These are phyloP conservation scores for Alternaria sp. DNA, from an alignment of 2,329 filamentous ascomycete species.

Conservation along the genomic window DNA sequence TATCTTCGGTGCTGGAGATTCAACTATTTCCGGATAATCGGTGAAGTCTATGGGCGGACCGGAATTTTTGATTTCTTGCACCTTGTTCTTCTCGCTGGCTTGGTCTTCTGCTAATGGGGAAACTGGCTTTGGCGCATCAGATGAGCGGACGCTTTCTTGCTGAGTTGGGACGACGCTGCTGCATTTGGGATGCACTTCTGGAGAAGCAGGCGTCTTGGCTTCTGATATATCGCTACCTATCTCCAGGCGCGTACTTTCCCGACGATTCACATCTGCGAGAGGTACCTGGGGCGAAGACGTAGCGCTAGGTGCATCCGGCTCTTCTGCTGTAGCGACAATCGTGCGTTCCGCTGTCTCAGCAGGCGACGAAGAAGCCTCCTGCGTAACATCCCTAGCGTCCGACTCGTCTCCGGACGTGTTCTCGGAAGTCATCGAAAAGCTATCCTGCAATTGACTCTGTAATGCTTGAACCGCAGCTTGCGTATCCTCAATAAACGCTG, in stretches of 20 bases:
- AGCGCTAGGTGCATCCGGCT: not conserved
- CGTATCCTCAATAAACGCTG: slow-evolving; percentile 51
- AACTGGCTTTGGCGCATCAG: not conserved
- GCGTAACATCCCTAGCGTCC: not conserved
- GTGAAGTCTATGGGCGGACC: slow-evolving; percentile 26
- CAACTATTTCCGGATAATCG: slow-evolving; percentile 29
- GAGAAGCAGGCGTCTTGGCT: not conserved
- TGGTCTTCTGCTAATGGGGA: not conserved
- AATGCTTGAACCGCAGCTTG: slow-evolving; percentile 51
- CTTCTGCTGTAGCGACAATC: not conserved
- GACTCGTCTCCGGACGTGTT: slow-evolving; percentile 11
- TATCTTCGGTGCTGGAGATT: slow-evolving; percentile 32
- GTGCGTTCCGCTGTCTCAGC: not conserved
- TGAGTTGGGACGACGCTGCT: not conserved
- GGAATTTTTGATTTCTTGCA: not conserved
- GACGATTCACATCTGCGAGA: not conserved
- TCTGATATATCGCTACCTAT: not conserved
- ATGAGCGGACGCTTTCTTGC: not conserved
- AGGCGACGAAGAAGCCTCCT: not conserved
- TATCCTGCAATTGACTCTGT: slow-evolving; percentile 51
- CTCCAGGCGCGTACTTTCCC: not conserved
- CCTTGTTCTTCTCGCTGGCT: not conserved
- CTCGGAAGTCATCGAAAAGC: slow-evolving; percentile 26
- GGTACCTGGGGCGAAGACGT: not conserved
- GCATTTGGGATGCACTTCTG: not conserved